Conservation (phyloP, 352 stramenopile species). For the Phytophthora pseudosyringae region DNA sequence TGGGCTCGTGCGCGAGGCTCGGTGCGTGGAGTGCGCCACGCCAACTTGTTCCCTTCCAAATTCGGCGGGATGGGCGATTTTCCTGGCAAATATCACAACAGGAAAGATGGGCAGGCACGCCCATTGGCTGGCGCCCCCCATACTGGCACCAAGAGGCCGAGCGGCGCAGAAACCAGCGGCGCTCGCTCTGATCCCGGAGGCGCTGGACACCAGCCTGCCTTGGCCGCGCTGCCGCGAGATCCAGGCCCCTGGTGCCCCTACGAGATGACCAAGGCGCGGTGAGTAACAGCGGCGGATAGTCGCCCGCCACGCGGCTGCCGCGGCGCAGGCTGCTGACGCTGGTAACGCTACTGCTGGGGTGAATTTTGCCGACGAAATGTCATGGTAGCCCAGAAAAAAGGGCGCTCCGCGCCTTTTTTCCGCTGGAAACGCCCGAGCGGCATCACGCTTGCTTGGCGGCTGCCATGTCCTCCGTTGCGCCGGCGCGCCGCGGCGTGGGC, state of each 20-base stretch:
- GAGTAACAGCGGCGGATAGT: slow-evolving; percentile 18
- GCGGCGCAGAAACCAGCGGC: neutral
- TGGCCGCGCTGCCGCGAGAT: slow-evolving; percentile 3
- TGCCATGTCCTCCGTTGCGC: slow-evolving; percentile 11
- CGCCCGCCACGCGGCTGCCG: slow-evolving; percentile 17
- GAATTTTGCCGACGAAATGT: slow-evolving; percentile 24
- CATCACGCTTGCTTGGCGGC: slow-evolving; percentile 14
- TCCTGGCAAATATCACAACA: slow-evolving; percentile 38
- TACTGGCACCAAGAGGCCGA: slow-evolving; percentile 6
- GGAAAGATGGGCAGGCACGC: slow-evolving; percentile 34
- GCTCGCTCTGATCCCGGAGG: neutral
- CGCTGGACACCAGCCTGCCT: neutral
- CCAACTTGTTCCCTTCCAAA: slow-evolving; percentile 42
- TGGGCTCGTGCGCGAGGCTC: slow-evolving; percentile 27
- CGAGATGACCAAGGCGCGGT: slow-evolving; percentile 16
- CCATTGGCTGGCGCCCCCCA: slow-evolving; percentile 17
- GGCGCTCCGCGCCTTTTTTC: slow-evolving; percentile 20
- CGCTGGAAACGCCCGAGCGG: slow-evolving; percentile 21
- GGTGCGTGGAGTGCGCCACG: slow-evolving; percentile 33
- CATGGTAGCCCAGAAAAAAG: slow-evolving; percentile 24
- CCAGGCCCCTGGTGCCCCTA: slow-evolving; percentile 9
- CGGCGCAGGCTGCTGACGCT: slow-evolving; percentile 6
- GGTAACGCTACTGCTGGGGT: slow-evolving; percentile 11
- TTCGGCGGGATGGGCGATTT: slow-evolving; percentile 38
- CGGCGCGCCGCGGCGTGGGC: too few species aligned